A percentile compares a stretch with the other conserved stretches of the same genome.
Conservation (phyloP, 441 rosid genomes). For the Aquilaria agallochum region DNA sequence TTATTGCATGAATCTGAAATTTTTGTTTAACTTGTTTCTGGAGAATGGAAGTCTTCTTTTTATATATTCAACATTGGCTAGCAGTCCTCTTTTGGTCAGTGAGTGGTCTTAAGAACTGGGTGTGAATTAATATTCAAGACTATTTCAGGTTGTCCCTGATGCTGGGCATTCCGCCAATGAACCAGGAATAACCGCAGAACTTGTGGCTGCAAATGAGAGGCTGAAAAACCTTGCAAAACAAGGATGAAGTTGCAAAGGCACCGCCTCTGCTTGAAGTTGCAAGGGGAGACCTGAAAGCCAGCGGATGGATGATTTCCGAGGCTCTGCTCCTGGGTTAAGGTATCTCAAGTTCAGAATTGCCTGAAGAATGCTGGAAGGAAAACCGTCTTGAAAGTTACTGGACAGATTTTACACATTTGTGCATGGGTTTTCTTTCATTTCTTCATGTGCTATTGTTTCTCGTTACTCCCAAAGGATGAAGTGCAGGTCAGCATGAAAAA, state of each 20-base stretch:
- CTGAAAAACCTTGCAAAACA: conserved; percentile 50
- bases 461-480: no score
- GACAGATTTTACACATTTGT: background rate
- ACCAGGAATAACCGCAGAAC: conserved; percentile 78
- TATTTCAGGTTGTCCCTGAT: conserved; percentile 59
- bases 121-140: no score
- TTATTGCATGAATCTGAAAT: no score
- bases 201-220: conserved; percentile 80
- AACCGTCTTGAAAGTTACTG: background rate
- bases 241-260: conserved; percentile 27
- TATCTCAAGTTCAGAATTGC: background rate
- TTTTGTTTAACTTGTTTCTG: no score
- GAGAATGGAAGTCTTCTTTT: background rate
- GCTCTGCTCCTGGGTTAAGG: background rate
- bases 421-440: background rate
- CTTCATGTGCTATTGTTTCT: background rate
- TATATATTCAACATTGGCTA: background rate
- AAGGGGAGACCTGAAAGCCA: background rate
- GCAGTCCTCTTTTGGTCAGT: background rate
- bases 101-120: no score
- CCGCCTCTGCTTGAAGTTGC: conserved; percentile 1
- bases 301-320: background rate
- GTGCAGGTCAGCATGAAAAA: no score
- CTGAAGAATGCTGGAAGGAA: conserved; percentile 6
- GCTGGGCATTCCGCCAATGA: conserved; percentile 97